Conservation (phyloP, 345 rosid genomes). For the Gossypium bickii region DNA sequence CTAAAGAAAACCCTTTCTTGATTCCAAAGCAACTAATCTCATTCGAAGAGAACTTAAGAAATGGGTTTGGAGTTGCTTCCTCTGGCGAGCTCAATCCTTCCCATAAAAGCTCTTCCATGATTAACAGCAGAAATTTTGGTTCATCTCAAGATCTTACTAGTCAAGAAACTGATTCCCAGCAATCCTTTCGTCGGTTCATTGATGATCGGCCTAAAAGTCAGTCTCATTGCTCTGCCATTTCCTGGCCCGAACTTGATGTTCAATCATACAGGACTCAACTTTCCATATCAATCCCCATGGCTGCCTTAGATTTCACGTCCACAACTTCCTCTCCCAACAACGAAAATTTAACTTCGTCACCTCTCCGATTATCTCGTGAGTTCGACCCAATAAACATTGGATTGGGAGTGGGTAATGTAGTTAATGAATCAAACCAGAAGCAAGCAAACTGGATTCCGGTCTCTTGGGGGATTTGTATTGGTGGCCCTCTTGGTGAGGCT, state of each 20-base stretch:
- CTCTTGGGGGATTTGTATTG: conserved; percentile 59
- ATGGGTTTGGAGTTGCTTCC: conserved; percentile 39
- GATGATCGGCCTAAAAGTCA: conserved; percentile 50
- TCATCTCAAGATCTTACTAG: conserved; percentile 33
- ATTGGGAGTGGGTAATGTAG: conserved; percentile 35
- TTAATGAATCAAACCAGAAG: conserved; percentile 36
- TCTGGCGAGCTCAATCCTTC: conserved; percentile 44
- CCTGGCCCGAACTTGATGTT: conserved; percentile 44
- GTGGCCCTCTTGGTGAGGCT: conserved; percentile 76
- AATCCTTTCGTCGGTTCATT: conserved; percentile 49
- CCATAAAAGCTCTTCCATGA: conserved; percentile 30
- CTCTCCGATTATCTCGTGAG: conserved; percentile 40
- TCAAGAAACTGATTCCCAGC: conserved; percentile 38
- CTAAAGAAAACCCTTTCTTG: conserved; percentile 35
- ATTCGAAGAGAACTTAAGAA: conserved; percentile 24
- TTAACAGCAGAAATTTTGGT: conserved; percentile 33
- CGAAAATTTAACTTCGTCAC: conserved; percentile 36
- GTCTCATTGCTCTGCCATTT: conserved; percentile 29
- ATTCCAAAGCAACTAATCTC: conserved; percentile 29
- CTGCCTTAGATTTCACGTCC: conserved; percentile 45
- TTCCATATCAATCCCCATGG: conserved; percentile 50
- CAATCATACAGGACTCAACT: conserved; percentile 56
- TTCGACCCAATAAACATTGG: conserved; percentile 48
- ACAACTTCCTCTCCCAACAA: conserved; percentile 50
- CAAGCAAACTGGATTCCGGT: conserved; percentile 47